Base-by-base conservation (phyloP, 306 rosid genomes). In the Cajanus cajan region DNA sequence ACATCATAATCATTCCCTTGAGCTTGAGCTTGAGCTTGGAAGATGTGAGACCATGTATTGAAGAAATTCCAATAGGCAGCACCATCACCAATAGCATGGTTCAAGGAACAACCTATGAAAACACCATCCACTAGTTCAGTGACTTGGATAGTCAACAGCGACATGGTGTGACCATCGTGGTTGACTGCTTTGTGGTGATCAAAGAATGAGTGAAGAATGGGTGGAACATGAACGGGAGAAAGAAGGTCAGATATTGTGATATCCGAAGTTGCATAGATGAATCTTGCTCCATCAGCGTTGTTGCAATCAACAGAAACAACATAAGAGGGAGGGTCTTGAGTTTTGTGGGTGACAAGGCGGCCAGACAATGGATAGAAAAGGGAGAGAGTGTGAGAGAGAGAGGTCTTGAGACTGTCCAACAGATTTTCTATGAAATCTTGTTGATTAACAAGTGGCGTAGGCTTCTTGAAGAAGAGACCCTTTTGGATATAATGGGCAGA, bases 321-420 rank as follows among this genome's bases (percentile, higher is more conserved):
- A 19, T 80, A 76, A 0, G 85, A 81, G 61, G 79, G 73, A n/a
- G 86, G 83, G 10, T 82, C 10, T 16, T 84, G 71, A 34, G 83
- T 52, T 18, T 33, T 74, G 0, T 55, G 21, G 2, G 93, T 88
- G 1, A 76, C 84, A 5, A 92, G 75, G 31, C 93, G 94, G 0
- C 94, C 91, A 0, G 88, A 8, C 4, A 91, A 85, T 0, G 97
- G 97, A 64, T 90, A 82, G 87, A 90, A 94, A 58, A 90, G 97
- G 63, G 39, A 10, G 1, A 90, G 92, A 9, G 91, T 50, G 2
- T 82, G 39, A 2, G 97, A 89, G 8, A 93, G 90, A 13, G 91
- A 87, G 37, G 40, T 74, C 13, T 86, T 85, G 19, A 91, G 97
- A 14, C 67, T 82, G 0, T 58, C 28, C 73, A 89, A 64, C 0